These are phyloP conservation scores for Ambrosia trifida DNA, from an alignment of 129 eudicot species.

Conservation along the genomic window DNA sequence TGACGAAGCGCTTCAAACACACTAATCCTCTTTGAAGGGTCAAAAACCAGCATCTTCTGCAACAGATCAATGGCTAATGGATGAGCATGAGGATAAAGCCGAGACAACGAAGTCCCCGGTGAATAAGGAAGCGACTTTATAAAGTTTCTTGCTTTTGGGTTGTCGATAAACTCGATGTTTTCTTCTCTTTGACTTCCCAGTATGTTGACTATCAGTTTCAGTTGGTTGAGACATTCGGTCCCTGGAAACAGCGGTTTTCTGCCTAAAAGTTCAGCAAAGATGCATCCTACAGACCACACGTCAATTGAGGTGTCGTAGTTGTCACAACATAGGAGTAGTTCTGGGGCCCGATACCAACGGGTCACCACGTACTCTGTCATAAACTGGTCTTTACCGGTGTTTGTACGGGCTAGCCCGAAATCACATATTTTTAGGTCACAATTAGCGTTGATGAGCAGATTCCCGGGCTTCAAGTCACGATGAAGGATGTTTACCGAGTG, in stretches of 20 bases:
- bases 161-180: slow-evolving; percentile 67
- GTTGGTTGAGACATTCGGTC: slow-evolving; percentile 78
- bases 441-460: slow-evolving; percentile 66
- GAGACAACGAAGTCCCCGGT: slow-evolving; percentile 56
- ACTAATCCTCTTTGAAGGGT: slow-evolving; percentile 73
- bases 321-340: slow-evolving; percentile 80
- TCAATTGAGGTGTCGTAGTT: slow-evolving; percentile 77
- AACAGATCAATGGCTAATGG: slow-evolving; percentile 68
- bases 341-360: slow-evolving; percentile 85
- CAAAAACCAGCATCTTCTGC: slow-evolving; percentile 77
- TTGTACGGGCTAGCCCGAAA: slow-evolving; percentile 70
- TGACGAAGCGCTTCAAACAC: slow-evolving; percentile 75
- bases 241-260: slow-evolving; percentile 80
- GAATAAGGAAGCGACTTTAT: slow-evolving; percentile 71
- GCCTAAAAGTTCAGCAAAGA: slow-evolving; percentile 82
- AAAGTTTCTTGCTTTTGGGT: slow-evolving; percentile 73
- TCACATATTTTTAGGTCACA: slow-evolving; percentile 75
- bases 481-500: slow-evolving; percentile 77
- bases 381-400: slow-evolving; percentile 63
- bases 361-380: slow-evolving; percentile 80
- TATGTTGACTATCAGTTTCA: slow-evolving; percentile 66
- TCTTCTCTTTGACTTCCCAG: slow-evolving; percentile 69
- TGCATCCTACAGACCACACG: slow-evolving; percentile 91
- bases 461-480: slow-evolving; percentile 74
- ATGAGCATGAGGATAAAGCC: slow-evolving; percentile 64